Evolutionary conservation across 1,284 basidiomycete genomes (phyloP), one percentile per base, ranked within the genome.

Genomic region (Mycosarcoma mackinlayi): DNA sequence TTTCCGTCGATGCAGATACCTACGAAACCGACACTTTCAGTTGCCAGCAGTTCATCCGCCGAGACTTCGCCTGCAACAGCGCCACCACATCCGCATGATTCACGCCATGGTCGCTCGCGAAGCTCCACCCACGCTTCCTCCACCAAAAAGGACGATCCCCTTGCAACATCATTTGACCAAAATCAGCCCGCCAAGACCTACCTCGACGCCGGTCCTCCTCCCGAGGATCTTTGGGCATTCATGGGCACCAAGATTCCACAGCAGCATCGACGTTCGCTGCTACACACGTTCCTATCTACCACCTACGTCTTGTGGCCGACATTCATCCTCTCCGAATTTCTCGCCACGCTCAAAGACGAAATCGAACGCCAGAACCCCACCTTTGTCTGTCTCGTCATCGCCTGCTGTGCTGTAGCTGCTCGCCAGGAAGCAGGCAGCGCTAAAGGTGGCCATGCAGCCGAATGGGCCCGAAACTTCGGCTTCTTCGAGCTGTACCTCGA

Each of bases 261-360:
- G 33, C 68, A 71, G 28, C 68, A 71, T 41, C 59, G 69, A 47
- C 59, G 69, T 7, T 63, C 69, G 6, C 59, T 72, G 8, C 40
- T 72, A 1, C 69, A 72, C 35, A 72, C 59, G 21, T 72, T 72
- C 53, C 50, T 72, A 10, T 67, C 69, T 13, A 72, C 69, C 8
- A 72, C 64, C 38, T 72, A 72, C 45, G 69, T 72, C 21, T 41
- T 72, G 14, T 72, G 69, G 69, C 69, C 69, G 16, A 72, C 69
- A 3, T 72, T 72, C 30, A 63, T 72, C 27, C 59, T 67, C 10
- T 67, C 59, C 45, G 64, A 72, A 24, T 72, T 72, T 28, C 64
- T 72, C 11, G 64, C 55, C 21, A 63, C 63, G 18, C 64, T 72
- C 50, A 72, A 72, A 34, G 53, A 63, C 38, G 63, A 62, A 34